Evolutionary conservation across 805 yeast species (phyloP), one percentile per base, ranked within the genome.

Genomic region (Metschnikowia gruessii): DNA sequence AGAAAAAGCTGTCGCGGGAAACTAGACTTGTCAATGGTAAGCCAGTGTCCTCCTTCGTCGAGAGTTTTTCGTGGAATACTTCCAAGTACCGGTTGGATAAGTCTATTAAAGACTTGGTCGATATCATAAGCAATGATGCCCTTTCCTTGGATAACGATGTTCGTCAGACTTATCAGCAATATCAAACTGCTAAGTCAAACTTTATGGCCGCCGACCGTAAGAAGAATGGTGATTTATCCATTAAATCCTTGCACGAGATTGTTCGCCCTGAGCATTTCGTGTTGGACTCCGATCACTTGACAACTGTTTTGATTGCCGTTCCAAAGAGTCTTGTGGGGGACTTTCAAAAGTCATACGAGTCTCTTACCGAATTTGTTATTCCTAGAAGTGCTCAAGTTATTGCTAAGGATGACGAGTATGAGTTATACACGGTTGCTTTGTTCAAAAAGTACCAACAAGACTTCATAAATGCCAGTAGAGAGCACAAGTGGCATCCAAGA

Each of bases 191-290:
- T 40, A 87, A 84, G 68, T 81, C 95, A 37, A 87, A 83, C 62
- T 75, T 90, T 50, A 77, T 83, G 40, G 90, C 96, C 11, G 92
- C 95, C 9, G 96, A 92, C 66, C 81, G 97, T 61, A 91, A 91
- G 69, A 86, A 85, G 65, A 85, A 87, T 32, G 99, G 99, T 48
- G 97, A 94, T 64, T 76, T 94, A 54, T 84, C 96, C 3, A 91
- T 92, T 46, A 83, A 87, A 64, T 87, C 97, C 3, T 74, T 94
- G 51, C 97, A 92, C 63, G 94, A 88, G 60, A 78, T 92, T 46
- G 97, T 94, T 42, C 79, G 79, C 43, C 85, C 89, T 10, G 81
- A 82, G 43, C 89, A 94, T 60, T 87, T 94, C 64, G 91, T 94
- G 13, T 72, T 86, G 54, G 80, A 82, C 57, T 86, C 96, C 5